Percentiles rank a stretch among this genome's conserved stretches.
These are phyloP conservation scores for Oryza glaberrima DNA, from an alignment of 176 grass and related monocot species.

Conservation along the genomic window DNA sequence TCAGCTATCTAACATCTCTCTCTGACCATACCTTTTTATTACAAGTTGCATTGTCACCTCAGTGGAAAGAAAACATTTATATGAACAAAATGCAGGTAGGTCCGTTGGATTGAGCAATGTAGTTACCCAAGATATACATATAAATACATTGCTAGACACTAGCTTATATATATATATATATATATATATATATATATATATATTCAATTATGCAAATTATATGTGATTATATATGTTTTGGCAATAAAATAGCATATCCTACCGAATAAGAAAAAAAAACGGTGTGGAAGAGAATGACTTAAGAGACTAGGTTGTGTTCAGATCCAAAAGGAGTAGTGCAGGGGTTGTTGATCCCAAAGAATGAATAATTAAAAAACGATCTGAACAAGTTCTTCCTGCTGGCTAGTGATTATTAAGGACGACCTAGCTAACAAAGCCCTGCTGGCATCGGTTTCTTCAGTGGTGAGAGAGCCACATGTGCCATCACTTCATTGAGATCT, in stretches of 20 bases:
- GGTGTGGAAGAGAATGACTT: slow-evolving; percentile 19
- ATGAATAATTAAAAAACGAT: slow-evolving; percentile 21
- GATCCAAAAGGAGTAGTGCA: slow-evolving; percentile 37
- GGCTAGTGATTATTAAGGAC: slow-evolving; percentile 35
- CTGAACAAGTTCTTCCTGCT: slow-evolving; percentile 18
- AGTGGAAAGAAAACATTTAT: neutral
- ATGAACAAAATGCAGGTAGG: neutral
- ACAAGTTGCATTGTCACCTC: neutral
- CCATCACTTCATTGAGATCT: slow-evolving; percentile 20
- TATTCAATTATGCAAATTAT: neutral
- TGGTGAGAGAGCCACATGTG: slow-evolving; percentile 40
- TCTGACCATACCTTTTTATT: neutral
- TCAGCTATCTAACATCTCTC: neutral
- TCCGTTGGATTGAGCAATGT: neutral
- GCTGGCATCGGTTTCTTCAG: neutral
- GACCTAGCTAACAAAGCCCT: neutral
- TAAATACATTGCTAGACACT: neutral
- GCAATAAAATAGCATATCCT: slow-evolving; percentile 26
- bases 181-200: neutral
- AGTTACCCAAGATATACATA: neutral
- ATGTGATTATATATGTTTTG: slow-evolving; percentile 12
- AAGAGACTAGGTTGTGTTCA: slow-evolving; percentile 39
- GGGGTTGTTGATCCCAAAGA: slow-evolving; percentile 37
- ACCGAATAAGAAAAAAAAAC: slow-evolving; percentile 46
- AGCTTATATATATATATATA: neutral